phyloP scores from a whole-genome alignment of 2,329 filamentous ascomycete species.

The Diplodia mutila region DNA sequence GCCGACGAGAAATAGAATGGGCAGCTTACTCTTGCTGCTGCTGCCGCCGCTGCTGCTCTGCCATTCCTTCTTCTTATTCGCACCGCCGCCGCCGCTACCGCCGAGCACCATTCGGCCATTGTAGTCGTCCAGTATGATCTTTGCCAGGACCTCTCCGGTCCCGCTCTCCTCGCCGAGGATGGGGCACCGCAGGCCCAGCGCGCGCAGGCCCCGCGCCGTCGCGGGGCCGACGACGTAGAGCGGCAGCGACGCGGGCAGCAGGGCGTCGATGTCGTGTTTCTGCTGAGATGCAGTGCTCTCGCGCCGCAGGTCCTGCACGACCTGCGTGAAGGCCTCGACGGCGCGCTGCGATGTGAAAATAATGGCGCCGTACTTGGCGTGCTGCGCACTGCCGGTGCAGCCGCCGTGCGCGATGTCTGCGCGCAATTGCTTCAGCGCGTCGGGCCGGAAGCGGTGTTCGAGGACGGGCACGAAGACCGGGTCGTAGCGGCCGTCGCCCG shows the following conservation, averaged over 20 bases:
- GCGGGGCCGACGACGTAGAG: slow-evolving; percentile 83
- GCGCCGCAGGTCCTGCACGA: slow-evolving; percentile 61
- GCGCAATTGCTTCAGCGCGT: slow-evolving; percentile 60
- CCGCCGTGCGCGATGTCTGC: slow-evolving; percentile 53
- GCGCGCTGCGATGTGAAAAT: slow-evolving; percentile 85
- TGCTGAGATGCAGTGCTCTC: slow-evolving; percentile 20
- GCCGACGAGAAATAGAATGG: slow-evolving; percentile 84
- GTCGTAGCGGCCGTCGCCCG: slow-evolving; percentile 55
- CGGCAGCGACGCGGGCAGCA: slow-evolving; percentile 55
- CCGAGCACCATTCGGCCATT: slow-evolving; percentile 41
- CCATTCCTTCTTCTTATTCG: slow-evolving; percentile 32
- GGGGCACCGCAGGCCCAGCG: slow-evolving; percentile 55
- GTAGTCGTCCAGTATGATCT: slow-evolving; percentile 80
- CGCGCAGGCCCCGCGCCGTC: slow-evolving; percentile 72
- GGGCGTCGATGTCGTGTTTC: slow-evolving; percentile 33
- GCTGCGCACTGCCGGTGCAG: slow-evolving; percentile 37
- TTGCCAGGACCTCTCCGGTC: slow-evolving; percentile 78
- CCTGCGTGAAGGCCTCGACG: slow-evolving; percentile 73
- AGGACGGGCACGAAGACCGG: slow-evolving; percentile 77
- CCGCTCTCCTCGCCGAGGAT: slow-evolving; percentile 82
- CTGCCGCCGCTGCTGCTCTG: slow-evolving; percentile 7
- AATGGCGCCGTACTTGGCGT: slow-evolving; percentile 68
- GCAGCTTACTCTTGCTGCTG: slow-evolving; percentile 58
- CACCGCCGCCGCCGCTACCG: slow-evolving; percentile 19
- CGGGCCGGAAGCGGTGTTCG: slow-evolving; percentile 68